Conservation (phyloP, 768 basidiomycete genomes). For the Hirschioporus abietinus region DNA sequence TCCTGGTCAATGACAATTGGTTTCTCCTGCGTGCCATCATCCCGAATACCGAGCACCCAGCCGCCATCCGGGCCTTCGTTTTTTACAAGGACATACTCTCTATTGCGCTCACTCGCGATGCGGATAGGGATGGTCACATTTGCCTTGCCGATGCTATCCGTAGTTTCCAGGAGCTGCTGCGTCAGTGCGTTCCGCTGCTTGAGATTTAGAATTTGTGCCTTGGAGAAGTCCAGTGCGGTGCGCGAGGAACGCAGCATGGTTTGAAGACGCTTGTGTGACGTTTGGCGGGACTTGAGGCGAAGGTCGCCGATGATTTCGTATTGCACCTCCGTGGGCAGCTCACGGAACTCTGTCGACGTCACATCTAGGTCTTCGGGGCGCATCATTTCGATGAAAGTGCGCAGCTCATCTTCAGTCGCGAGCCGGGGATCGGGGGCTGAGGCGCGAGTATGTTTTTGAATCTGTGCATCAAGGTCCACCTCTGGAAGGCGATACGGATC, state of each 20-base stretch:
- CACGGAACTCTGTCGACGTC: slow-evolving; percentile 81
- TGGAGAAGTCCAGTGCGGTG: slow-evolving; percentile 93
- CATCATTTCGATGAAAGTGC: slow-evolving; percentile 92
- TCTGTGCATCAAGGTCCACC: slow-evolving; percentile 58
- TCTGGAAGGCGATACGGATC: slow-evolving; percentile 95
- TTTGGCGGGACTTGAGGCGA: slow-evolving; percentile 90
- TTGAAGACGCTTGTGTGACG: slow-evolving; percentile 85
- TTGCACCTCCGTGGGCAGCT: slow-evolving; percentile 92
- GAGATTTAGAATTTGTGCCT: slow-evolving; percentile 89
- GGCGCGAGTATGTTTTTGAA: slow-evolving; percentile 57
- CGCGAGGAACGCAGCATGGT: slow-evolving; percentile 77
- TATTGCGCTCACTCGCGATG: slow-evolving; percentile 92
- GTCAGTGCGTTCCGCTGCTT: slow-evolving; percentile 86
- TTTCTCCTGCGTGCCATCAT: slow-evolving; percentile 76
- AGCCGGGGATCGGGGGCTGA: slow-evolving; percentile 80
- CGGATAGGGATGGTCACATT: slow-evolving; percentile 87
- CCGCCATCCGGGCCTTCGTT: slow-evolving; percentile 85
- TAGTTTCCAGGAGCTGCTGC: slow-evolving; percentile 87
- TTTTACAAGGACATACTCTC: slow-evolving; percentile 91
- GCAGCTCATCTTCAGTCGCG: slow-evolving; percentile 94
- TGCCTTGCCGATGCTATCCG: slow-evolving; percentile 88
- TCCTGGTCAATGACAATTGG: slow-evolving; percentile 84
- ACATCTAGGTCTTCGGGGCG: slow-evolving; percentile 94
- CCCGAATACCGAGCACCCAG: slow-evolving; percentile 90
- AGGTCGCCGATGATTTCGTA: slow-evolving; percentile 98